phyloP scores from a whole-genome alignment of 345 rosid genomes.

The Melaleuca quinquenervia region DNA sequence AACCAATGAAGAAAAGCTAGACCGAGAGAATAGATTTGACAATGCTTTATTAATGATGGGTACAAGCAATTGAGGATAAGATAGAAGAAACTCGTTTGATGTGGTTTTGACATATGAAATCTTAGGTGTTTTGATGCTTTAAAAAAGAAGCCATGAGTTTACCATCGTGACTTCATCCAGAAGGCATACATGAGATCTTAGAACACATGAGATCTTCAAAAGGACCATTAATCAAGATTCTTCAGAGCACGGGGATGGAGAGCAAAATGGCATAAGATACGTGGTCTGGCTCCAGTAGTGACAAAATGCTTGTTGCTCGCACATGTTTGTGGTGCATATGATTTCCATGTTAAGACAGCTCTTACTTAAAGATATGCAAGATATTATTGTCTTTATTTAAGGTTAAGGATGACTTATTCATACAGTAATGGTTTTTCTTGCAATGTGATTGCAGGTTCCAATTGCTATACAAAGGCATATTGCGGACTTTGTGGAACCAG shows the following conservation, averaged over 20 bases:
- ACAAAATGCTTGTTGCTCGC: not conserved
- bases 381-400: not conserved
- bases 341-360: not conserved
- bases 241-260: not conserved
- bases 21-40: not conserved
- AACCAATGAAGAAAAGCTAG: not conserved
- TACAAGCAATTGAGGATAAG: not conserved
- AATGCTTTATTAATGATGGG: not conserved
- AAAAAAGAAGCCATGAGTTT: not conserved
- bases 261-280: not conserved
- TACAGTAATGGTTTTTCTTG: not conserved
- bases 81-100: not conserved
- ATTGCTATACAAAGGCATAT: conserved; percentile 62
- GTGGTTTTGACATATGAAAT: not conserved
- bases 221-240: not conserved
- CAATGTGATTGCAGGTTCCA: conserved; percentile 57
- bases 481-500: conserved; percentile 44
- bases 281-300: not conserved
- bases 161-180: not conserved
- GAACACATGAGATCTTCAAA: not conserved
- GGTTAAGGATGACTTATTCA: not conserved
- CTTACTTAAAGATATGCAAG: not conserved
- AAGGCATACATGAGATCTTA: not conserved
- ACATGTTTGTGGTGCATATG: not conserved
- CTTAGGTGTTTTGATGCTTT: not conserved